These are phyloP conservation scores for Neoscytalidium dimidiatum DNA, from an alignment of 2,329 filamentous ascomycete genomes.

Conservation along the genomic window DNA sequence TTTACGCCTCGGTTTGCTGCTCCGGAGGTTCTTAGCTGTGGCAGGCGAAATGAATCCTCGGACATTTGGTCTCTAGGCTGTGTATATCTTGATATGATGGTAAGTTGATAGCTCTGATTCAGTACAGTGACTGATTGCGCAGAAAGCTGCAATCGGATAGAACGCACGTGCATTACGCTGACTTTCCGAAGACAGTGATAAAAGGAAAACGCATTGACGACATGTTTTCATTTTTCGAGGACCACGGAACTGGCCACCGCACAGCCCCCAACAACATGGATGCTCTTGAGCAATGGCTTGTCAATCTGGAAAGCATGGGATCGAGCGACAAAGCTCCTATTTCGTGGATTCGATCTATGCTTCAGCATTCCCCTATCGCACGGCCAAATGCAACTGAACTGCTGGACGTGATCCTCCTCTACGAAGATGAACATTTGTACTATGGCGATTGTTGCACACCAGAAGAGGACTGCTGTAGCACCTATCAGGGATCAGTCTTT, in stretches of 20 bases:
- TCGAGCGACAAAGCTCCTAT: neutral
- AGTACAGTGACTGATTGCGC: too few relatives aligned
- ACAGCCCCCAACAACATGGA: neutral
- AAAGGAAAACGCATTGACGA: neutral
- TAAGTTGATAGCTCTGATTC: neutral
- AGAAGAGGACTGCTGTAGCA: neutral
- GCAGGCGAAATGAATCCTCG: neutral
- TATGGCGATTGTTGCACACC: neutral
- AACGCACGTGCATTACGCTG: too few relatives aligned
- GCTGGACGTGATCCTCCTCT: neutral
- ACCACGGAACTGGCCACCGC: neutral
- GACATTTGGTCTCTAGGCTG: conserved; percentile 1
- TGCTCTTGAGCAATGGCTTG: neutral
- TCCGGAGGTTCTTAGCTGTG: neutral
- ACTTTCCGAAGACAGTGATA: neutral
- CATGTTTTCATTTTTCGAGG: neutral
- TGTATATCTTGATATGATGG: neutral
- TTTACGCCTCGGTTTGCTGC: neutral
- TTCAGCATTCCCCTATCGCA: neutral
- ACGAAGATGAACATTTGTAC: neutral
- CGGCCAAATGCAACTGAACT: neutral
- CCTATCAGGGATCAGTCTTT: neutral
- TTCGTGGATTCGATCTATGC: neutral
- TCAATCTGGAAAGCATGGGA: neutral
- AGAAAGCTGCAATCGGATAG: neutral